Conservation (phyloP, 2,329 filamentous ascomycete species). For the Arachnomyces sp. region DNA sequence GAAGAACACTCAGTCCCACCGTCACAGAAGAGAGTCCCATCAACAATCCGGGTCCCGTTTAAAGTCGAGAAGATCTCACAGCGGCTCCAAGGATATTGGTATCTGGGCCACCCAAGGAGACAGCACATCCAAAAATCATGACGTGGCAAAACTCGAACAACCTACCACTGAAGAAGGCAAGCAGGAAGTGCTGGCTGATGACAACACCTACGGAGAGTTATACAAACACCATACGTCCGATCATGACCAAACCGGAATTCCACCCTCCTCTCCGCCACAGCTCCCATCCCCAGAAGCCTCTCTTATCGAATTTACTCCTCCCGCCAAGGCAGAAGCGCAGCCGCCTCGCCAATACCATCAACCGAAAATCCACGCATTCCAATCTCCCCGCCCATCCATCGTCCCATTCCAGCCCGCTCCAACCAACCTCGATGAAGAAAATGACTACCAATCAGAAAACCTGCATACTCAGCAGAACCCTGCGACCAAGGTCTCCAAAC, state of each 20-base stretch:
- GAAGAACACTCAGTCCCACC: no score
- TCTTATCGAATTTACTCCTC: no score
- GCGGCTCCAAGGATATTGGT: no score
- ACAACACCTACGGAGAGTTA: constrained; percentile 7
- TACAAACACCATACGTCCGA: constrained; percentile 5
- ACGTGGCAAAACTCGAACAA: no score
- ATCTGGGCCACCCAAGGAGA: no score
- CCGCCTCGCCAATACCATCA: constrained; percentile 9
- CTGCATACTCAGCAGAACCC: constrained; percentile 14
- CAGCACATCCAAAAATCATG: no score
- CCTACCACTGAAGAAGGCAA: no score
- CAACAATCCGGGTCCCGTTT: no score
- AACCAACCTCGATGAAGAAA: constrained; percentile 8
- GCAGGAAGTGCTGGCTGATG: constrained; percentile 18
- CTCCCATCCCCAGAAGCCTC: constrained; percentile 16
- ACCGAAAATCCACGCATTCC: constrained; percentile 18
- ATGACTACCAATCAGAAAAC: constrained; percentile 13
- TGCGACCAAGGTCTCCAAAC: background rate
- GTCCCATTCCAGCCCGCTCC: constrained; percentile 18
- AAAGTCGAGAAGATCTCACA: no score
- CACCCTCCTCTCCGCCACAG: constrained; percentile 27
- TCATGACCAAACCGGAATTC: constrained; percentile 11
- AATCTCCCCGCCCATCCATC: constrained; percentile 19
- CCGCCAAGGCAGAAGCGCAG: no score
- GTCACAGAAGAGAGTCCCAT: no score